Evolutionary conservation across 208 protist species (phyloP).

Genomic region (Trypanosoma caninum): DNA sequence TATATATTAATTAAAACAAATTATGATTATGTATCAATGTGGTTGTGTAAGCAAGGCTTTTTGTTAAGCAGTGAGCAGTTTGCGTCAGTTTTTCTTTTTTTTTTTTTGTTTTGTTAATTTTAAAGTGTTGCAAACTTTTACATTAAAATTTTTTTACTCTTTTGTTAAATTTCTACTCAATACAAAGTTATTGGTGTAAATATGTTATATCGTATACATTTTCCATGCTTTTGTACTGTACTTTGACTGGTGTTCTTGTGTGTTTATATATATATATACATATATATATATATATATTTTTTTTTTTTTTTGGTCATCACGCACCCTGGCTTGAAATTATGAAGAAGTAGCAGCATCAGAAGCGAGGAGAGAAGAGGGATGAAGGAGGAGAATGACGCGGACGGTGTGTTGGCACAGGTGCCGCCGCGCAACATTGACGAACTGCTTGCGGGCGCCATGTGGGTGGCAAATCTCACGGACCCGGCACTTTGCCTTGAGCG

Average conservation of each 20-base stretch:
- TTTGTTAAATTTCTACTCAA: too few species aligned
- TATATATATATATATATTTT: background rate
- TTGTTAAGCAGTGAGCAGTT: too few species aligned
- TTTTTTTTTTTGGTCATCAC: background rate
- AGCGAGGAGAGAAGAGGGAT: background rate
- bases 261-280: background rate
- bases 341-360: background rate
- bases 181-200: too few species aligned
- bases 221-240: background rate
- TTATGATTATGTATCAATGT: background rate
- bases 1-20: background rate
- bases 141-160: too few species aligned
- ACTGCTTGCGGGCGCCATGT: conserved; percentile 48
- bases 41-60: background rate
- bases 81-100: too few species aligned
- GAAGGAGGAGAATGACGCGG: background rate
- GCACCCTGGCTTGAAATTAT: background rate
- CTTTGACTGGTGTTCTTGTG: background rate
- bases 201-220: too few species aligned
- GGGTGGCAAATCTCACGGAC: conserved; percentile 65
- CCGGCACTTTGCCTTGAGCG: conserved; percentile 51
- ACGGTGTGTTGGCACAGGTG: background rate
- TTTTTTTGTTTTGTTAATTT: too few species aligned
- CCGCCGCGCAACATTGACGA: conserved; percentile 41
- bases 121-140: too few species aligned